Evolutionary conservation across 331 rosid genomes (phyloP), one percentile per base, ranked within the genome.

Genomic region (Pyracantha coccinea): DNA sequence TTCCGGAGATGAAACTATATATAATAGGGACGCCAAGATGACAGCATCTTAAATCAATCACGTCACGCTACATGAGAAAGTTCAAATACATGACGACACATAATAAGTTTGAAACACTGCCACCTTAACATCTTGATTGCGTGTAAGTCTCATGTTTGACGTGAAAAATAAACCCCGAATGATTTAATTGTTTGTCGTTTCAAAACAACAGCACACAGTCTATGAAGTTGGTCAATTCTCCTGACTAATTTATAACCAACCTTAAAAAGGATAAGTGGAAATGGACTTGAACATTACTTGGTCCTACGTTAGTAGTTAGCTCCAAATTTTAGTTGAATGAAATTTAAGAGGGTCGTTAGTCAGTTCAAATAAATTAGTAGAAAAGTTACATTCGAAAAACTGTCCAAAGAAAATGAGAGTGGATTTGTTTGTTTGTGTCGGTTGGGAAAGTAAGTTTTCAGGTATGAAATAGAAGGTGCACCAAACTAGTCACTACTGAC

Each of bases 381-480:
- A 11, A 38, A 14, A 10, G 14, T 38, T 38, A 10, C 13, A 38
- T 38, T 14, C 45, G 3, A 9, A 38, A 38, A 38, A 10, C 45
- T 38, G 3, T 38, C 45, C 45, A 10, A 38, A 38, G 45, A 38
- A 11, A 38, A 38, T 17, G 17, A 4, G 55, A 50, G 1, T 50
- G 55, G 55, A 13, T 50, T 50, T 50, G 55, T 50, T 17, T 52
- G 57, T 10, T 38, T 38, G 45, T 38, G 45, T 55, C 33, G 57
- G 66, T 17, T 71, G 66, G 33, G 54, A 33, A 58, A 58, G n/a
- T 15, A 10, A 24, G 33, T 59, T 12, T 17, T 31, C 64, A 2
- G 8, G n/a, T 31, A 32, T 55, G 75, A 57, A 72, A 33, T 33
- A 57, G 76, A 72, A 32, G 33, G 66, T 57, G 54, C 35, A 72